Conservation (phyloP, 2,329 filamentous ascomycete species). For the Trichophyton schoenleinii region DNA sequence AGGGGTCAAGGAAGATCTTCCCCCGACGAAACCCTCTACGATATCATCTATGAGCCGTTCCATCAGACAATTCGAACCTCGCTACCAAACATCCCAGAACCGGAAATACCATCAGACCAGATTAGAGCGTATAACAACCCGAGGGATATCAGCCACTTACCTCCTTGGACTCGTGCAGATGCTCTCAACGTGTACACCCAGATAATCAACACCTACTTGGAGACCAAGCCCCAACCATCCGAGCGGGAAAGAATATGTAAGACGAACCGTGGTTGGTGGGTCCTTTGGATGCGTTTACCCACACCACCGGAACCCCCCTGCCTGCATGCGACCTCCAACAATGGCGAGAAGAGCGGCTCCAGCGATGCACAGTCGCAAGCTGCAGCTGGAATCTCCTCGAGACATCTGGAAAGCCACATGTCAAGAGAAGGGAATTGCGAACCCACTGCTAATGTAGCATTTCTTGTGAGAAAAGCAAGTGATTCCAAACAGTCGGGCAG, state of each 20-base stretch:
- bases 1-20: conserved; percentile 20
- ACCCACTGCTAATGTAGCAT: conserved; percentile 27
- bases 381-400: conserved; percentile 1
- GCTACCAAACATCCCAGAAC: conserved; percentile 52
- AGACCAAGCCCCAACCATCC: conserved; percentile 34
- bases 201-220: conserved; percentile 44
- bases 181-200: conserved; percentile 50
- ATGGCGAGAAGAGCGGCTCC: not conserved
- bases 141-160: conserved; percentile 8
- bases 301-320: conserved; percentile 5
- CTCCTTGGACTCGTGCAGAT: conserved; percentile 43
- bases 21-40: conserved; percentile 40
- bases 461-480: conserved; percentile 35
- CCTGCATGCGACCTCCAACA: not conserved
- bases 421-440: conserved; percentile 4
- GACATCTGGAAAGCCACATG: not conserved
- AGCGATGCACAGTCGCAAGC: not conserved
- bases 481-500: conserved; percentile 24
- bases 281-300: conserved; percentile 49
- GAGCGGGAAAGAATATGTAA: conserved; percentile 52
- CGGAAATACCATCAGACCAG: conserved; percentile 27
- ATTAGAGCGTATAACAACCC: conserved; percentile 1
- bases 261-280: conserved; percentile 54
- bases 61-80: conserved; percentile 47
- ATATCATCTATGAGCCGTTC: conserved; percentile 48